Conservation (phyloP, 2,329 filamentous ascomycete species). For the Tolypocladium tundrense region DNA sequence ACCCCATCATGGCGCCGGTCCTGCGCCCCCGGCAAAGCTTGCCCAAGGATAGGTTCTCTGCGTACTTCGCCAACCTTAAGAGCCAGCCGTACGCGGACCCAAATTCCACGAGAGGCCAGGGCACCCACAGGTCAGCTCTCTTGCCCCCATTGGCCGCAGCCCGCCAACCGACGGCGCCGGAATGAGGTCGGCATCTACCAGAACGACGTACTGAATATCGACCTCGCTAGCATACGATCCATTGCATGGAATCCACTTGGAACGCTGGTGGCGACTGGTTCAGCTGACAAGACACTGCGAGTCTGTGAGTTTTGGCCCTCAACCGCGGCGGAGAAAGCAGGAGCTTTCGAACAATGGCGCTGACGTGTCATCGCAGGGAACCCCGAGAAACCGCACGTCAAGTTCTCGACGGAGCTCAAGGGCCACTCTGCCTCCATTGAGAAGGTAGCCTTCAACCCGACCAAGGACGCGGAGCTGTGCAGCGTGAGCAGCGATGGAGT, state of each 20-base stretch:
- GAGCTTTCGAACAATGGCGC: background rate
- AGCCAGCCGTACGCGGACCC: conserved; percentile 62
- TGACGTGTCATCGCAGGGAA: conserved; percentile 43
- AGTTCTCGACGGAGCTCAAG: conserved; percentile 66
- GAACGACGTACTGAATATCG: background rate
- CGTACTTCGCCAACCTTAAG: conserved; percentile 56
- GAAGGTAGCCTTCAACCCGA: conserved; percentile 68
- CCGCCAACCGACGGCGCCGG: background rate
- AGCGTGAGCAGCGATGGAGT: conserved; percentile 65
- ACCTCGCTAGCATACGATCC: conserved; percentile 52
- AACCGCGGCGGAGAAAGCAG: background rate
- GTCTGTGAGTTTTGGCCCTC: conserved; percentile 46
- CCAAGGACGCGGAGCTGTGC: conserved; percentile 66
- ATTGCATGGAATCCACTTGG: conserved; percentile 87
- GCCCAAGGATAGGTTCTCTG: conserved; percentile 60
- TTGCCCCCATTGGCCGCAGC: conserved; percentile 3
- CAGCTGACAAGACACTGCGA: conserved; percentile 57
- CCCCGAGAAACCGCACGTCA: conserved; percentile 62
- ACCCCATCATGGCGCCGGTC: conserved; percentile 27
- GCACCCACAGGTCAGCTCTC: conserved; percentile 44
- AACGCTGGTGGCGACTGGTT: conserved; percentile 72
- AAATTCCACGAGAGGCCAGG: conserved; percentile 38
- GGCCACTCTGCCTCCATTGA: conserved; percentile 58
- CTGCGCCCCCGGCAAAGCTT: conserved; percentile 41
- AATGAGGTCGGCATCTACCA: background rate